Evolutionary conservation across 768 basidiomycete genomes (phyloP), one percentile per base, ranked within the genome.

Genomic region (Tulasnella sp.): DNA sequence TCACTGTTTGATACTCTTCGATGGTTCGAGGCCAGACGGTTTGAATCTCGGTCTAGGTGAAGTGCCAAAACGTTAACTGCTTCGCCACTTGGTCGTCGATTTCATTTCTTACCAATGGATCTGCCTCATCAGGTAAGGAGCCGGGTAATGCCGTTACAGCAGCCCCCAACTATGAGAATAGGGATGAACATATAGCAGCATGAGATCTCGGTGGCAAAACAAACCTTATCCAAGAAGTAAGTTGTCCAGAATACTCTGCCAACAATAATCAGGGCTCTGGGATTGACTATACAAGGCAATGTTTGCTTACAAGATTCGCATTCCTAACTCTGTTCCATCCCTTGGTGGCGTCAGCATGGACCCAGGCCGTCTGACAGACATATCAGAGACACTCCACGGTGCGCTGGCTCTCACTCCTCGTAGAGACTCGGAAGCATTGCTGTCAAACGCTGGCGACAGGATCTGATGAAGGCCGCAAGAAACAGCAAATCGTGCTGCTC

Each of bases 311-410:
- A n/a, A n/a, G n/a, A 51, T 51, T 29, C 49, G 28, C 37, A 31
- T 37, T 4, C 49, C 49, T 29, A 41, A 32, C 20, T 51, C 49
- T 7, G 31, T 29, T 22, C 39, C 37, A 33, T 51, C 37, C 6
- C 39, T 28, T 27, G 49, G 49, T 27, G 49, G 49, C 10, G 37
- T 40, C 19, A 51, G 35, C 49, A 51, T 51, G 20, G 49, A 51
- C n/a, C 49, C 49, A 16, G 49, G 49, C 25, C 55, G 25, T 22
- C 55, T 41, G 3, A 56, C 53, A 13, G 42, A 45, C 55, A 56
- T 56, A 28, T 56, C 51, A 33, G 55, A 57, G n/a, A 56, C 55
- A 19, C 53, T 56, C 55, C 55, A 56, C 12, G 55, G 55, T 5
- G 55, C 55, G 2, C 25, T 24, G 8, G 49, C 37, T 27, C 51